These are phyloP conservation scores for Alternaria sp. DNA, from an alignment of 2,329 filamentous ascomycete genomes.

Conservation along the genomic window DNA sequence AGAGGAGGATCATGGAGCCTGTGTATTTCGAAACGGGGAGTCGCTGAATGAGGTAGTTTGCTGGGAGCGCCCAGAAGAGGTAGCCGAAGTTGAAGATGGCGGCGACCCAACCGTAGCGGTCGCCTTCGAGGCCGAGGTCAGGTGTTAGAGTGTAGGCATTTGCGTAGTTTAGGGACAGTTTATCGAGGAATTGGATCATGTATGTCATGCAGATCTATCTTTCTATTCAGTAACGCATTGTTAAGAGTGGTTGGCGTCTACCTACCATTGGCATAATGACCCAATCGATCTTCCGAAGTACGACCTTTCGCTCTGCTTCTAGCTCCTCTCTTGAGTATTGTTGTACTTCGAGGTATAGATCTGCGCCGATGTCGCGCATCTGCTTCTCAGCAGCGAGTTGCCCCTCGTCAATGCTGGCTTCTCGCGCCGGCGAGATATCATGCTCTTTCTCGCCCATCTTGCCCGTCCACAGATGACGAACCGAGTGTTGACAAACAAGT, in stretches of 20 bases:
- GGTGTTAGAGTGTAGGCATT: conserved; percentile 50
- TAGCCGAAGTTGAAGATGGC: conserved; percentile 58
- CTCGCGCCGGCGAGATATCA: conserved; percentile 31
- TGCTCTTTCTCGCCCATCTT: conserved; percentile 36
- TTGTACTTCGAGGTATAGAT: conserved; percentile 57
- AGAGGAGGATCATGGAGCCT: conserved; percentile 51
- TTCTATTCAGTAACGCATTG: not conserved
- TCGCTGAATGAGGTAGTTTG: conserved; percentile 51
- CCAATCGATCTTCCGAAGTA: conserved; percentile 57
- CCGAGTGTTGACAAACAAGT: not conserved
- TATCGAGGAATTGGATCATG: conserved; percentile 59
- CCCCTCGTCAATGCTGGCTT: conserved; percentile 41
- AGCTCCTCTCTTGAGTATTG: conserved; percentile 57
- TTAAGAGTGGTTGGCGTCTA: not conserved
- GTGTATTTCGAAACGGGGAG: conserved; percentile 51
- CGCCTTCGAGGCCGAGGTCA: conserved; percentile 48
- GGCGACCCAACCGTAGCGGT: conserved; percentile 54
- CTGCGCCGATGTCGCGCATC: conserved; percentile 56
- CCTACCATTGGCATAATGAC: conserved; percentile 58
- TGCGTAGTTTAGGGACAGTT: conserved; percentile 54
- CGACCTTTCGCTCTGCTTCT: conserved; percentile 53
- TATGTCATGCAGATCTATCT: conserved; percentile 53
- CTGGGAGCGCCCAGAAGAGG: conserved; percentile 53
- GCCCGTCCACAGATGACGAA: not conserved
- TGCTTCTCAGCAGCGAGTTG: conserved; percentile 44